These are phyloP conservation scores for Aspergillus pseudoviridinutans DNA, from an alignment of 2,329 filamentous ascomycete species.

Conservation along the genomic window DNA sequence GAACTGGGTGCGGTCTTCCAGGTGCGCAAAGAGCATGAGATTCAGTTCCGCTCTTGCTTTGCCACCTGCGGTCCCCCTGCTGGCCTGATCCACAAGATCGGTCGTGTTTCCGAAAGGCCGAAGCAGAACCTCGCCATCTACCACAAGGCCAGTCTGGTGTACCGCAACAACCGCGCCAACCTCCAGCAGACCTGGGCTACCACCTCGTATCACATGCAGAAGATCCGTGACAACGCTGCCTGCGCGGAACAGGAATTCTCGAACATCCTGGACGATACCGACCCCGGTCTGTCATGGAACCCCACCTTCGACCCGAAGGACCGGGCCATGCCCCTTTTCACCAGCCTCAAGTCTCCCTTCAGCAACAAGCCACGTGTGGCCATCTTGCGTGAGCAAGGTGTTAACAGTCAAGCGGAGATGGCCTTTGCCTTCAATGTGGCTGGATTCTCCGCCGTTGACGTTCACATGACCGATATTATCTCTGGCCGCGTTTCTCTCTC, in stretches of 20 bases:
- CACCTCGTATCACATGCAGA: constrained; percentile 89
- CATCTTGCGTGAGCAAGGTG: constrained; percentile 90
- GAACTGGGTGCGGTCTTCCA: constrained; percentile 97
- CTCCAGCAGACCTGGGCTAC: constrained; percentile 85
- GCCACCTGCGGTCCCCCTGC: constrained; percentile 81
- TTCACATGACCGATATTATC: constrained; percentile 93
- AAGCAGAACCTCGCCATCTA: constrained; percentile 76
- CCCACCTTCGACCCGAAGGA: constrained; percentile 77
- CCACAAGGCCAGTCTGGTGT: constrained; percentile 64
- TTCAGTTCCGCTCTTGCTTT: constrained; percentile 82
- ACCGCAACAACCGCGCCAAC: constrained; percentile 64
- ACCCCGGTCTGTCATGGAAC: constrained; percentile 82
- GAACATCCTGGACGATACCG: constrained; percentile 66
- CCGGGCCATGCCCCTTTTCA: constrained; percentile 65
- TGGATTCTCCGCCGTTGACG: constrained; percentile 86
- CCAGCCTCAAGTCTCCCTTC: constrained; percentile 56
- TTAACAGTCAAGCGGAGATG: constrained; percentile 97
- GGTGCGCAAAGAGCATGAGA: constrained; percentile 78
- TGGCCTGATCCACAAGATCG: constrained; percentile 79
- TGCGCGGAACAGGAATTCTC: constrained; percentile 82
- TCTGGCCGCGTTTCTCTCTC: constrained; percentile 73
- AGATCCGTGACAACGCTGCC: constrained; percentile 77
- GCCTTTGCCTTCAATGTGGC: constrained; percentile 90
- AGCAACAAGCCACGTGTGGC: constrained; percentile 71
- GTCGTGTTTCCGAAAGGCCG: constrained; percentile 61